Conservation (phyloP, 73 alveolate genomes). For the Stentor roeselii region DNA sequence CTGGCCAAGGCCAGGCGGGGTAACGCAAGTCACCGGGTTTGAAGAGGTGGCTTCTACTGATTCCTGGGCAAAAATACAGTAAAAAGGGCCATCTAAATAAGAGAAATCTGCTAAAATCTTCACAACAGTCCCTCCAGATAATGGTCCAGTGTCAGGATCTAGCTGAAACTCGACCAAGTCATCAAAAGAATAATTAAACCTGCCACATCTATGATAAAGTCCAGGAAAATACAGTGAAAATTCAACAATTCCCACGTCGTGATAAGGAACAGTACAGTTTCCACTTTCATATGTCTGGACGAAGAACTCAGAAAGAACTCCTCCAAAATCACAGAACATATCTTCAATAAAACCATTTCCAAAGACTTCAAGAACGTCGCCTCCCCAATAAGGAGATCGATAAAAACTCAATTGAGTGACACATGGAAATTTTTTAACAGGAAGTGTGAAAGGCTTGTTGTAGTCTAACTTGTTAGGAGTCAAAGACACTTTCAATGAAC, state of each 20-base stretch:
- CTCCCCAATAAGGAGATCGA: not conserved
- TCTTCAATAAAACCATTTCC: conserved; percentile 20
- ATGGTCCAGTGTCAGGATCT: not conserved
- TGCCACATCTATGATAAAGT: not conserved
- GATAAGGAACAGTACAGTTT: not conserved
- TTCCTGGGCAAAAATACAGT: not conserved
- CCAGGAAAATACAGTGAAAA: not conserved
- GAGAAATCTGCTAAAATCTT: not conserved
- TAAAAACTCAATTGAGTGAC: not conserved
- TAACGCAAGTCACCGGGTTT: not conserved
- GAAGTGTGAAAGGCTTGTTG: too few species aligned
- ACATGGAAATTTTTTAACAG: not conserved
- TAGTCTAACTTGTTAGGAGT: not conserved
- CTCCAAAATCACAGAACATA: not conserved
- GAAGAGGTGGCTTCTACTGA: not conserved
- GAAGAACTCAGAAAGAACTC: not conserved
- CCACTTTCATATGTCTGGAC: not conserved
- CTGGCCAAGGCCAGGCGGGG: not conserved
- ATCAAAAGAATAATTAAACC: not conserved
- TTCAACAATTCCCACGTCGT: not conserved
- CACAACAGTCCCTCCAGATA: conserved; percentile 17
- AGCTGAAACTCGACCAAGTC: not conserved
- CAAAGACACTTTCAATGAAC: not conserved
- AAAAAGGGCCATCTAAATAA: not conserved
- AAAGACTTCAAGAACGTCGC: not conserved